These are phyloP conservation scores for Kodamaea jinghongensis DNA, from an alignment of 805 yeast genomes.

Conservation along the genomic window DNA sequence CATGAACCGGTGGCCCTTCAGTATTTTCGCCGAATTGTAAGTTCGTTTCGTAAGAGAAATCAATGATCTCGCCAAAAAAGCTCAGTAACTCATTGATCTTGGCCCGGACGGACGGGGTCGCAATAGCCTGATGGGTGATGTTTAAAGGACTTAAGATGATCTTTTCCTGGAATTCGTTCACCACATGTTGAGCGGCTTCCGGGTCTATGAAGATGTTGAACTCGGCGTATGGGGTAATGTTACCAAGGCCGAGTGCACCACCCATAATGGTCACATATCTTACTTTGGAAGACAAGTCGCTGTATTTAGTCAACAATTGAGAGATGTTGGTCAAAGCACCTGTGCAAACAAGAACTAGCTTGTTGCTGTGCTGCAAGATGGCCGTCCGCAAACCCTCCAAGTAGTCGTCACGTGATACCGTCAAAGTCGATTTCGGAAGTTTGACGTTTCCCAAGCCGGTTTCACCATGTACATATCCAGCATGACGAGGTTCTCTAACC, in stretches of 20 bases:
- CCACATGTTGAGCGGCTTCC: conserved; percentile 60
- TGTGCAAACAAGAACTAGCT: conserved; percentile 63
- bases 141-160: conserved; percentile 63
- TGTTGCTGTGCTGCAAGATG: conserved; percentile 41
- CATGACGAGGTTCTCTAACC: conserved; percentile 45
- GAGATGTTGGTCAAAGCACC: conserved; percentile 80
- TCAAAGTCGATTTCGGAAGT: conserved; percentile 50
- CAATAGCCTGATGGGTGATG: conserved; percentile 64
- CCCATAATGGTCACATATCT: conserved; percentile 72
- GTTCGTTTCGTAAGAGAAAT: conserved; percentile 6
- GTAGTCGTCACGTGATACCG: conserved; percentile 25
- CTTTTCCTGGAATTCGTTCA: conserved; percentile 50
- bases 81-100: conserved; percentile 18
- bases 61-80: conserved; percentile 6
- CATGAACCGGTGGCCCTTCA: conserved; percentile 76
- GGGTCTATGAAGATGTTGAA: conserved; percentile 79
- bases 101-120: conserved; percentile 27
- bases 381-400: conserved; percentile 42
- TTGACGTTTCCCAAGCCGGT: conserved; percentile 77
- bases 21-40: conserved; percentile 7
- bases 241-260: conserved; percentile 56
- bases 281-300: conserved; percentile 44
- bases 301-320: conserved; percentile 44
- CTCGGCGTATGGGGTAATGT: conserved; percentile 57
- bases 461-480: conserved; percentile 68